phyloP scores from a whole-genome alignment of 148 eudicot species.

The Polygonum maritimum region DNA sequence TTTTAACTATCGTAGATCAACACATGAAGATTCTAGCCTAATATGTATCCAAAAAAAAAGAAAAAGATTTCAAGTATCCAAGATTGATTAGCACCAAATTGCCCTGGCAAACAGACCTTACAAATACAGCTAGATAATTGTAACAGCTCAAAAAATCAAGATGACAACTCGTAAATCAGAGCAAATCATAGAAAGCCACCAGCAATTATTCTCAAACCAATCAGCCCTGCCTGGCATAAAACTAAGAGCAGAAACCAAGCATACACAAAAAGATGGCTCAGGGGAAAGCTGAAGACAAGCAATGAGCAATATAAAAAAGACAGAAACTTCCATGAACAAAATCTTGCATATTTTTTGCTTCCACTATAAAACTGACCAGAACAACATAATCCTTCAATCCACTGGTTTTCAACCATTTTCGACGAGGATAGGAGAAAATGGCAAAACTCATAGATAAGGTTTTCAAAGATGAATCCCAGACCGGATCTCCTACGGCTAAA shows the following conservation, averaged over 20 bases:
- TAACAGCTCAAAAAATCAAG: background rate
- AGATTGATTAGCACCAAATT: too few species aligned
- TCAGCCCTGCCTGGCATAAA: background rate
- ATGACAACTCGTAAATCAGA: background rate
- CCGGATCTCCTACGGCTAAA: constrained; percentile 18
- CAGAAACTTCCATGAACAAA: background rate
- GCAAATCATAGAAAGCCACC: background rate
- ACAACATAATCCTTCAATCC: constrained; percentile 11
- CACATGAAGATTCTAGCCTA: too few species aligned
- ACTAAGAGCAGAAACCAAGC: background rate
- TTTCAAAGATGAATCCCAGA: constrained; percentile 9
- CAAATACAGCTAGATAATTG: too few species aligned
- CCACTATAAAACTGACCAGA: constrained; percentile 18
- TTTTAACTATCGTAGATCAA: too few species aligned
- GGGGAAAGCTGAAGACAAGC: too few species aligned
- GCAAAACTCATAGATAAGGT: background rate
- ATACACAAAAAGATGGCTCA: too few species aligned
- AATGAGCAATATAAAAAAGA: background rate
- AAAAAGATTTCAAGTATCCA: too few species aligned
- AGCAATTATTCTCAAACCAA: background rate
- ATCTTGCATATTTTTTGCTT: constrained; percentile 15
- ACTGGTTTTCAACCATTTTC: constrained; percentile 11
- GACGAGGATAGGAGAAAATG: constrained; percentile 5
- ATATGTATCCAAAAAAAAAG: too few species aligned
- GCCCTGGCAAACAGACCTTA: too few species aligned